These are phyloP conservation scores for Sugiyamaella qingdaonensis DNA, from an alignment of 805 yeast genomes.

Conservation along the genomic window DNA sequence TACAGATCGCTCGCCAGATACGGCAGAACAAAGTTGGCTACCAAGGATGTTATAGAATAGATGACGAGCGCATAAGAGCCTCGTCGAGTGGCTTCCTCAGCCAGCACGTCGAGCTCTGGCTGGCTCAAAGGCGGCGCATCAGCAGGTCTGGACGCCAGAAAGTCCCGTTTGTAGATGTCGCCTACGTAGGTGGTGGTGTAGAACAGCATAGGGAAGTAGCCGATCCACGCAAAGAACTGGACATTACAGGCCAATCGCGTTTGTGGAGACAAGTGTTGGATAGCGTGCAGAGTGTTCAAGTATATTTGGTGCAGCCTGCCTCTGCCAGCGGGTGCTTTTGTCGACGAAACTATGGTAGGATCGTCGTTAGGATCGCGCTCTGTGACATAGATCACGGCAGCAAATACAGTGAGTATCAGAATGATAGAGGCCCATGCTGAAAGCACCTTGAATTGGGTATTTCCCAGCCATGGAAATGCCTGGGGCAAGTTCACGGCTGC, in stretches of 20 bases:
- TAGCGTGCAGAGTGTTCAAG: conserved; percentile 17
- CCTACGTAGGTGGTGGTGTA: conserved; percentile 65
- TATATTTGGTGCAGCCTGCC: conserved; percentile 11
- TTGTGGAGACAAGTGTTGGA: conserved; percentile 44
- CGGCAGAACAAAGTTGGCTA: conserved; percentile 45
- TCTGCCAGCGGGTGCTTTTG: neutral
- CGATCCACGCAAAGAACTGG: conserved; percentile 65
- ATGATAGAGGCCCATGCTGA: conserved; percentile 41
- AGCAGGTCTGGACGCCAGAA: conserved; percentile 32
- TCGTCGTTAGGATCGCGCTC: conserved; percentile 46
- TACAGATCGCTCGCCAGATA: conserved; percentile 36
- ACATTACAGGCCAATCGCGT: conserved; percentile 49
- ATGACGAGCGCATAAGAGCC: conserved; percentile 50
- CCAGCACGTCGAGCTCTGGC: conserved; percentile 34
- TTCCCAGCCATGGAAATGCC: conserved; percentile 40
- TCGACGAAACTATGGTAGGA: conserved; percentile 11
- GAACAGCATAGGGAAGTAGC: conserved; percentile 62
- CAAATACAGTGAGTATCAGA: conserved; percentile 39
- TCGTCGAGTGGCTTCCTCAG: conserved; percentile 47
- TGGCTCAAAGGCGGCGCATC: conserved; percentile 39
- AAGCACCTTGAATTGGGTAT: conserved; percentile 49
- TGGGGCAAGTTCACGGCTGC: conserved; percentile 45
- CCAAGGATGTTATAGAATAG: conserved; percentile 46
- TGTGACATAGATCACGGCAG: conserved; percentile 40
- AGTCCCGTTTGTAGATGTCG: conserved; percentile 44